These are phyloP conservation scores for Arabidopsis arenosa DNA, from an alignment of 345 rosid species.

Conservation along the genomic window DNA sequence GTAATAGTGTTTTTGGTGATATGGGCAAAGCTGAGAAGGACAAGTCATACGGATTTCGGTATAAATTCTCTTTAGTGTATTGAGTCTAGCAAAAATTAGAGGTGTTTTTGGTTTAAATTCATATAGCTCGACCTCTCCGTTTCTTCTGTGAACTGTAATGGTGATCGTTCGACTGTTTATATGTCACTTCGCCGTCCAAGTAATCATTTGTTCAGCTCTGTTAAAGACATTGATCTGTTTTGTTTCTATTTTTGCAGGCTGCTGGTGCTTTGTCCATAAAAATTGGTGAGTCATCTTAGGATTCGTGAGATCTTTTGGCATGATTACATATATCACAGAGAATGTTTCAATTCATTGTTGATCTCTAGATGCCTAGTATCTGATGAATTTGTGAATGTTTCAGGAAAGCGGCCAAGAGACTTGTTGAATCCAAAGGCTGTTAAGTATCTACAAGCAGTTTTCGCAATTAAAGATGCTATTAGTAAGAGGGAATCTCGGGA, in stretches of 20 bases:
- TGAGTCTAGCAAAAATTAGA: background rate
- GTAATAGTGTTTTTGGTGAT: background rate
- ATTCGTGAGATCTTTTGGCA: slow-evolving; percentile 14
- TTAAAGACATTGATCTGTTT: slow-evolving; percentile 19
- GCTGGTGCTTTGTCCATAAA: slow-evolving; percentile 93
- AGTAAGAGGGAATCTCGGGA: slow-evolving; percentile 95
- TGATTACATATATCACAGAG: slow-evolving; percentile 8
- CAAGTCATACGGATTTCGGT: background rate
- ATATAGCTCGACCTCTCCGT: slow-evolving; percentile 6
- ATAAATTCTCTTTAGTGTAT: background rate
- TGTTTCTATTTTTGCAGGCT: slow-evolving; percentile 60
- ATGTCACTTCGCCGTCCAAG: slow-evolving; percentile 4
- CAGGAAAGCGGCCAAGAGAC: slow-evolving; percentile 99
- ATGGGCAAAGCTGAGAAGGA: background rate
- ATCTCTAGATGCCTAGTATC: slow-evolving; percentile 6
- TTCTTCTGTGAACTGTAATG: slow-evolving; percentile 17
- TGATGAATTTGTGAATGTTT: slow-evolving; percentile 32
- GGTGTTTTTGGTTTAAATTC: background rate
- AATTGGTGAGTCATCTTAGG: slow-evolving; percentile 70
- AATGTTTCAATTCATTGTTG: slow-evolving; percentile 14
- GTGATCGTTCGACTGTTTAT: slow-evolving; percentile 21
- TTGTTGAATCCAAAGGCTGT: slow-evolving; percentile 92
- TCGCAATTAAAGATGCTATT: slow-evolving; percentile 90
- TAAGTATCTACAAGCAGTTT: slow-evolving; percentile 88
- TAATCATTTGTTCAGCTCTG: slow-evolving; percentile 15